Evolutionary conservation across 192 early-diverging fungal genomes (phyloP).

Genomic region (Coemansia sp.): DNA sequence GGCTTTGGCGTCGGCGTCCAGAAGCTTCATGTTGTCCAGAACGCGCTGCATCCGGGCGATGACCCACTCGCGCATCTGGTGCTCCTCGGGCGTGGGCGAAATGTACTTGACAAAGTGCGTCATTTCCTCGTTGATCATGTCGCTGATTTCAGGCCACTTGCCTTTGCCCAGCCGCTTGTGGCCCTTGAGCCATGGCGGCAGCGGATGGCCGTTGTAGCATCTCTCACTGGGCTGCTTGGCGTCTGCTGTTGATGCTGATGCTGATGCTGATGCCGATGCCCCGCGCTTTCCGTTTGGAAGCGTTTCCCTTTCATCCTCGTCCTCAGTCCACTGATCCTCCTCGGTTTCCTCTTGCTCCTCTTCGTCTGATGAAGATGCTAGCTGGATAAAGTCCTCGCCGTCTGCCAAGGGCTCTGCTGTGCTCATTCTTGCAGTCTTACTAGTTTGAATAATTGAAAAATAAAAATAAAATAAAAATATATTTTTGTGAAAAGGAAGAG

Average conservation of each 20-base stretch:
- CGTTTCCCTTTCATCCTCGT: conserved; percentile 2
- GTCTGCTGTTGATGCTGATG: background rate
- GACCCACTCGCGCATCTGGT: conserved; percentile 71
- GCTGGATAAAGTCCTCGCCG: conserved; percentile 30
- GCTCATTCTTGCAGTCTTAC: background rate
- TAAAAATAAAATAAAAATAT: background rate
- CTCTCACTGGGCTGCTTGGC: conserved; percentile 8
- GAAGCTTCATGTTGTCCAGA: conserved; percentile 40
- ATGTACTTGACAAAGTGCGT: conserved; percentile 77
- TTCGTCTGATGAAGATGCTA: conserved; percentile 18
- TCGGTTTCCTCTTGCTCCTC: background rate
- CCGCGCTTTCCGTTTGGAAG: conserved; percentile 9
- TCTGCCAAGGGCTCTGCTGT: background rate
- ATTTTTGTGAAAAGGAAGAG: background rate
- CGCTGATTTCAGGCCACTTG: conserved; percentile 42
- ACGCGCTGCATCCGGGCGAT: conserved; percentile 64
- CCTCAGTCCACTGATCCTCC: background rate
- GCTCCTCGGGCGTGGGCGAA: conserved; percentile 80
- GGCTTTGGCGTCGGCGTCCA: conserved; percentile 26
- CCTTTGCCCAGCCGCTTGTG: conserved; percentile 33
- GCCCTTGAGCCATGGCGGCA: conserved; percentile 54
- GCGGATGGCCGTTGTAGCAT: conserved; percentile 46
- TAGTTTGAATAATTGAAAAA: background rate
- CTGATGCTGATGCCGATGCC: background rate
- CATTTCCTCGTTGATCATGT: conserved; percentile 67